phyloP scores from a whole-genome alignment of 2,329 filamentous ascomycete species.

The Verticillium tricorpus region DNA sequence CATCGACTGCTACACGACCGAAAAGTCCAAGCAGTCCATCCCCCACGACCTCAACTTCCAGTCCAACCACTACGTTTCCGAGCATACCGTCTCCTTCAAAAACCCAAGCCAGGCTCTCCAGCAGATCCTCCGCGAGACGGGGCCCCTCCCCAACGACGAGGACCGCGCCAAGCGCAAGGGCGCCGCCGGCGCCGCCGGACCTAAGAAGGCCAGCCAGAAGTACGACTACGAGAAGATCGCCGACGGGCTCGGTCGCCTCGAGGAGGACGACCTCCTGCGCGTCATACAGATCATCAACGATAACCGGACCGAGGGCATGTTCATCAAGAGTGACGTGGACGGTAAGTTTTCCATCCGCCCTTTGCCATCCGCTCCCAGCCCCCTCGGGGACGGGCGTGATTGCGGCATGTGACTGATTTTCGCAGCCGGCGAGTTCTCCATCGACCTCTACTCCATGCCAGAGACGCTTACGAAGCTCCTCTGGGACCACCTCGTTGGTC shows the following conservation, averaged over 20 bases:
- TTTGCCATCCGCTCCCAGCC: too few relatives aligned
- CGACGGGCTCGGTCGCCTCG: conserved; percentile 81
- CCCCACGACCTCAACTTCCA: conserved; percentile 91
- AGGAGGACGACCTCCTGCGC: conserved; percentile 88
- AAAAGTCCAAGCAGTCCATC: conserved; percentile 81
- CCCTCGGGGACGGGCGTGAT: too few relatives aligned
- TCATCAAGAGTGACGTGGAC: conserved; percentile 95
- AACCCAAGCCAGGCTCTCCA: conserved; percentile 88
- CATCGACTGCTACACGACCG: conserved; percentile 75
- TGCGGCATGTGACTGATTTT: too few relatives aligned
- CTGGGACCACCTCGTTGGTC: conserved; percentile 68
- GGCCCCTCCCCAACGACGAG: conserved; percentile 75
- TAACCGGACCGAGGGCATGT: conserved; percentile 89
- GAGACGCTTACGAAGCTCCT: conserved; percentile 87
- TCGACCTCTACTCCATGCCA: conserved; percentile 96
- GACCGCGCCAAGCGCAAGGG: conserved; percentile 52
- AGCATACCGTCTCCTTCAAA: conserved; percentile 79
- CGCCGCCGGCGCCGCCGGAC: conserved; percentile 56
- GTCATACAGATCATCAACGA: conserved; percentile 98
- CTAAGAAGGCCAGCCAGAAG: conserved; percentile 73
- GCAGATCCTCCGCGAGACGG: conserved; percentile 74
- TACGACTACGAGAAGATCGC: conserved; percentile 95
- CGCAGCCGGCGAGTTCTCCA: conserved; percentile 88
- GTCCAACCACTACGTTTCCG: conserved; percentile 73
- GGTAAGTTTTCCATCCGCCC: neutral